Percentiles rank a stretch among this genome's conserved stretches.
Conservation (phyloP, 106 monocot species). For the Apostasia ramifera region DNA sequence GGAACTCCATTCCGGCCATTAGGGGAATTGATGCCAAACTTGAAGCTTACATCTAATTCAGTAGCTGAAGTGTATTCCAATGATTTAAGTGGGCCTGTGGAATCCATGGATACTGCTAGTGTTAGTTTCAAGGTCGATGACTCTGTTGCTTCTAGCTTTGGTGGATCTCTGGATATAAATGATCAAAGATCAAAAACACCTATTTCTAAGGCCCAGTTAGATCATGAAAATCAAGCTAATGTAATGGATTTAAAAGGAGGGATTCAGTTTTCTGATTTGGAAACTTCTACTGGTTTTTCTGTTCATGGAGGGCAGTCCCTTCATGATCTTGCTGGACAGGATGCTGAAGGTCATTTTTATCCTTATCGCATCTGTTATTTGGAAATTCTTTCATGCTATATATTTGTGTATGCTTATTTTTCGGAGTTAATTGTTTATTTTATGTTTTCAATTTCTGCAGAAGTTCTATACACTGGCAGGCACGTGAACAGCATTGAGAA, state of each 20-base stretch:
- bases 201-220: constrained; percentile 9
- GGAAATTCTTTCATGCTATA: too few relatives aligned
- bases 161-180: constrained; percentile 1
- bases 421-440: too few relatives aligned
- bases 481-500: constrained; percentile 25
- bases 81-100: constrained; percentile 14
- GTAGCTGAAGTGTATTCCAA: neutral
- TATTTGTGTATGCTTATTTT: too few relatives aligned
- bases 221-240: constrained; percentile 19
- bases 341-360: constrained; percentile 63
- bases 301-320: constrained; percentile 27
- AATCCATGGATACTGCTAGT: constrained; percentile 6
- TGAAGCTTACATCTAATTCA: constrained; percentile 28
- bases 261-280: constrained; percentile 16
- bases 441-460: constrained; percentile 25
- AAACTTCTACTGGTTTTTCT: constrained; percentile 9
- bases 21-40: constrained; percentile 81
- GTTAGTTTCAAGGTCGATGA: constrained; percentile 3
- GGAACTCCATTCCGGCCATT: constrained; percentile 66
- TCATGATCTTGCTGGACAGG: constrained; percentile 45
- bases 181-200: constrained; percentile 9
- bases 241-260: constrained; percentile 22
- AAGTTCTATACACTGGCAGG: constrained; percentile 63
- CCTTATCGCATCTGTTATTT: too few relatives aligned
- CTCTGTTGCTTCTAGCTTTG: constrained; percentile 4